These are phyloP conservation scores for Komagataella populi DNA, from an alignment of 805 yeast species.

Conservation along the genomic window DNA sequence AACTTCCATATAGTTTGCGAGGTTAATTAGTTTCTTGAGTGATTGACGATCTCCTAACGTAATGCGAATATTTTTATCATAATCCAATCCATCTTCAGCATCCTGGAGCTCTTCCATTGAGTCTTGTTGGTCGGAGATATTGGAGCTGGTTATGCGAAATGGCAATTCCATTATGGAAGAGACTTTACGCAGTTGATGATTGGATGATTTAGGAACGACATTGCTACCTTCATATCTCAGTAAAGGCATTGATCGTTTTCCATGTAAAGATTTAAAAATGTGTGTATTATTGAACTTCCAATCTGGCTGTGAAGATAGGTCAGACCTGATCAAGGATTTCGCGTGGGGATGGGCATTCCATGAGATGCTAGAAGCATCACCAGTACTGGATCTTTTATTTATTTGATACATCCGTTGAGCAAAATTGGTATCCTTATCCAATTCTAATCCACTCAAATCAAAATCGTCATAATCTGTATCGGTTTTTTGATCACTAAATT, in stretches of 20 bases:
- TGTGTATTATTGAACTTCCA: neutral
- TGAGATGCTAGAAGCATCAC: neutral
- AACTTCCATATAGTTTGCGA: slow-evolving; percentile 7
- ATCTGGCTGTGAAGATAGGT: neutral
- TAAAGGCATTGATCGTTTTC: neutral
- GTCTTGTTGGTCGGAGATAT: neutral
- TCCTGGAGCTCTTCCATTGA: slow-evolving; percentile 3
- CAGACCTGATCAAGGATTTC: neutral
- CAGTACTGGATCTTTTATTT: neutral
- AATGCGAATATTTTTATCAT: slow-evolving; percentile 3
- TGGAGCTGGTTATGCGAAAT: neutral
- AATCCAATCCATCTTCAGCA: slow-evolving; percentile 14
- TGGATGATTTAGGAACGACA: neutral
- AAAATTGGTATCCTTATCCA: slow-evolving; percentile 1
- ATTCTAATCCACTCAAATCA: slow-evolving; percentile 4
- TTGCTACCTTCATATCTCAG: neutral
- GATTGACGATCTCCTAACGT: slow-evolving; percentile 5
- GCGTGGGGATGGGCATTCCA: neutral
- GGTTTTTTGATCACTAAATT: neutral
- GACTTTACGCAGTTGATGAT: slow-evolving; percentile 1
- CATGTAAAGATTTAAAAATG: neutral
- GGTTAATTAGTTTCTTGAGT: slow-evolving; percentile 4
- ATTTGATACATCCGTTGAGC: neutral
- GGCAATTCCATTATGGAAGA: neutral
- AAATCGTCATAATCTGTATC: slow-evolving; percentile 4